Evolutionary conservation across 176 grass and related monocot genomes (phyloP).

Genomic region (Bothriochloa decipiens): DNA sequence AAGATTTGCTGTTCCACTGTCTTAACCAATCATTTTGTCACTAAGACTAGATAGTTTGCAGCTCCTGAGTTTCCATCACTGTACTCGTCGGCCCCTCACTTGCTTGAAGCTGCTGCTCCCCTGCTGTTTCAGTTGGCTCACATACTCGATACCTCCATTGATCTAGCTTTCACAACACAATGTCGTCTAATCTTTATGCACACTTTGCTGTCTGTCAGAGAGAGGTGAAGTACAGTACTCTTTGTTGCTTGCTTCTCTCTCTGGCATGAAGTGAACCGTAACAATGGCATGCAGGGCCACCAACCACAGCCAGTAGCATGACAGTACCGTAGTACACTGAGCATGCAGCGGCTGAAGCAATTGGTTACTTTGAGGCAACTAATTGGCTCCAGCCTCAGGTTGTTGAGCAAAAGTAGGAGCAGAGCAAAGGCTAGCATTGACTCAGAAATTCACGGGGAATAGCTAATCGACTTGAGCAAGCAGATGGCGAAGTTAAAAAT

Average conservation of each 20-base stretch:
- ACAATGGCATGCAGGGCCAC: conserved; percentile 9
- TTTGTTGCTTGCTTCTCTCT: conserved; percentile 37
- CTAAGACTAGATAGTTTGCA: conserved; percentile 2
- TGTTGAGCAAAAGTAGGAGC: conserved; percentile 58
- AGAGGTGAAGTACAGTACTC: background rate
- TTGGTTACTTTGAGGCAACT: conserved; percentile 46
- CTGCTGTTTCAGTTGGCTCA: conserved; percentile 25
- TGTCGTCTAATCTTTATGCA: background rate
- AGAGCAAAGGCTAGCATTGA: conserved; percentile 58
- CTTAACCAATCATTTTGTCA: conserved; percentile 45
- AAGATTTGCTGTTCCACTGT: conserved; percentile 44
- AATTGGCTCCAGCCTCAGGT: background rate
- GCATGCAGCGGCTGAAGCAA: conserved; percentile 48
- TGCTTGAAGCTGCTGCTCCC: conserved; percentile 15
- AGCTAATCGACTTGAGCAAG: conserved; percentile 33
- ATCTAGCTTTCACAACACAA: conserved; percentile 25
- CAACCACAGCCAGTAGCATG: conserved; percentile 49
- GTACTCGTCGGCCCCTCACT: background rate
- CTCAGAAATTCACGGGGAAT: conserved; percentile 49
- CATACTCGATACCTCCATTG: background rate
- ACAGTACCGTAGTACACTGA: conserved; percentile 41
- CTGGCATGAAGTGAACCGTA: background rate
- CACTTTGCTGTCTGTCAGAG: background rate
- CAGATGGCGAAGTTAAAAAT: conserved; percentile 46
- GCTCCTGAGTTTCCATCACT: conserved; percentile 44